Percentiles rank a stretch among this genome's conserved stretches.
phyloP scores from a whole-genome alignment of 2,329 filamentous ascomycete species.

The Phaeosphaeriaceae sp. region DNA sequence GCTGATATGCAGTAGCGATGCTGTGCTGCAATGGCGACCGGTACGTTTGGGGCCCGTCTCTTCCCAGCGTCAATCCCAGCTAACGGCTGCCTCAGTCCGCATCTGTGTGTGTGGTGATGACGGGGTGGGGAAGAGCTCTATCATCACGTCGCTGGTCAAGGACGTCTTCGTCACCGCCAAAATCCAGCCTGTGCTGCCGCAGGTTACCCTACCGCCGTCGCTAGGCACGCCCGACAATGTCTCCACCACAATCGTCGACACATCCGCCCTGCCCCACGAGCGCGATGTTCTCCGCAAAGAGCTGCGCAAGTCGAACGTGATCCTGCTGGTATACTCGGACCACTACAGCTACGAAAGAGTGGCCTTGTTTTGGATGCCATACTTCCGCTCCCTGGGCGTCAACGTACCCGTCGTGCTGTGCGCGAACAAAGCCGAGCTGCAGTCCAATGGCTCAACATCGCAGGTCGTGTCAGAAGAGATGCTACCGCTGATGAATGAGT shows the following conservation, averaged over 20 bases:
- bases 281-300: constrained; percentile 89
- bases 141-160: constrained; percentile 95
- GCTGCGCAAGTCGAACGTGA: constrained; percentile 95
- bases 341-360: constrained; percentile 99
- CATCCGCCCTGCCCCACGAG: constrained; percentile 92
- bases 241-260: constrained; percentile 96
- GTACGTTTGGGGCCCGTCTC: constrained; percentile 20
- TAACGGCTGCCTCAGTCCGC: constrained; percentile 65
- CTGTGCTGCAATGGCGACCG: constrained; percentile 33
- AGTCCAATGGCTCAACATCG: constrained; percentile 74
- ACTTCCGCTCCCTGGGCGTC: constrained; percentile 96
- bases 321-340: constrained; percentile 94
- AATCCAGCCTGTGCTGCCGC: constrained; percentile 91
- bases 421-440: constrained; percentile 95
- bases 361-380: constrained; percentile 97
- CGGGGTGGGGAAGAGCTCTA: constrained; percentile 60
- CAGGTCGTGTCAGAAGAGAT: constrained; percentile 96
- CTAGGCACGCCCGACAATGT: constrained; percentile 96
- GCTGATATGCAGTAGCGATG: constrained; percentile 25
- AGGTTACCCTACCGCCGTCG: constrained; percentile 92
- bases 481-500: constrained; percentile 97
- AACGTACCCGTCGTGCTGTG: constrained; percentile 97
- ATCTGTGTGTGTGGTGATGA: constrained; percentile 98
- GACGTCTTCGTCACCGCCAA: constrained; percentile 95
- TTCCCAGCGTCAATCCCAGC: neutral